phyloP scores from a whole-genome alignment of 106 monocot species.

The Dioscorea dumetorum region DNA sequence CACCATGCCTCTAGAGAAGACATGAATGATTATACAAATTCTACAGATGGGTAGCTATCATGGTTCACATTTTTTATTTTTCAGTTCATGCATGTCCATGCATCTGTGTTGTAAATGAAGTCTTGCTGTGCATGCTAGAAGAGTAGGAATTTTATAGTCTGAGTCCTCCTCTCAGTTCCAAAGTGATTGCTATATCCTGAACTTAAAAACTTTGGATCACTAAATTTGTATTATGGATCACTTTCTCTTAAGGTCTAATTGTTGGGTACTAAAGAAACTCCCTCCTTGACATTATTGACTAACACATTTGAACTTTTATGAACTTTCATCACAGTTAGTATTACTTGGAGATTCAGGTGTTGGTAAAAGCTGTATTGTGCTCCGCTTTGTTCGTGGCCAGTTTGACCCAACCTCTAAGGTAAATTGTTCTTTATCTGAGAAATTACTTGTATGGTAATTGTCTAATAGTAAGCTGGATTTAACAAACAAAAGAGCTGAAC shows the following conservation, averaged over 20 bases:
- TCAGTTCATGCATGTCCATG: no score
- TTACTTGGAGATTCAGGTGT: conserved; percentile 97
- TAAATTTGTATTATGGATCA: neutral
- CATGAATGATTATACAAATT: no score
- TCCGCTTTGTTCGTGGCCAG: conserved; percentile 98
- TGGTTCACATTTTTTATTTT: no score
- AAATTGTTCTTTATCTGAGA: conserved; percentile 5
- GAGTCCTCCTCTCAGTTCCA: neutral
- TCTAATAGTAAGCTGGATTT: conserved; percentile 2
- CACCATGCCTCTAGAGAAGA: no score
- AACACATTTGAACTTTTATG: neutral
- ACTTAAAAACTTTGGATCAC: neutral
- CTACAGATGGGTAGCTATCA: no score
- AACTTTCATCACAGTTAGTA: conserved; percentile 57
- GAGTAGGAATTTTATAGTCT: neutral
- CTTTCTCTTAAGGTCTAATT: neutral
- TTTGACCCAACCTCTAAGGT: conserved; percentile 99
- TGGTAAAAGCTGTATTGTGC: conserved; percentile 99
- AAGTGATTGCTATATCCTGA: neutral
- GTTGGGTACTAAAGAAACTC: neutral
- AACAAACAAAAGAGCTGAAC: no score
- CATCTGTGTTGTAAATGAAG: no score
- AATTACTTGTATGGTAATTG: neutral
- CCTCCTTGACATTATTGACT: neutral
- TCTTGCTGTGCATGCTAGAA: no score